These are phyloP conservation scores for Triangularia verruculosa DNA, from an alignment of 2,329 filamentous ascomycete species.

Conservation along the genomic window DNA sequence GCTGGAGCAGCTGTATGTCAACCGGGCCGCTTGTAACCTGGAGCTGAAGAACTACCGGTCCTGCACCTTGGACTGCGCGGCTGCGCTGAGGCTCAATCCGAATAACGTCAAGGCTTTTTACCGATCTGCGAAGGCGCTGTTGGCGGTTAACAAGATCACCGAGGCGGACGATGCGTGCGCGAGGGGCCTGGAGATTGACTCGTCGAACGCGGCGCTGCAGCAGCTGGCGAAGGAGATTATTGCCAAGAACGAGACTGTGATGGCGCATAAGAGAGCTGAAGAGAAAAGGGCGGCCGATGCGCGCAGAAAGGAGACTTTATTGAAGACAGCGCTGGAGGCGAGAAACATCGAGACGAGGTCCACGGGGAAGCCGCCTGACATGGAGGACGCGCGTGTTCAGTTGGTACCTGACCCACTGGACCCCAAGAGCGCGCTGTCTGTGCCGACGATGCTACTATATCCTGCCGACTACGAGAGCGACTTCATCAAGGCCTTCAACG, in stretches of 20 bases:
- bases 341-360: slow-evolving; percentile 66
- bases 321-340: slow-evolving; percentile 64
- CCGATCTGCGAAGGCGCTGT: slow-evolving; percentile 73
- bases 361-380: slow-evolving; percentile 73
- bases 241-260: slow-evolving; percentile 53
- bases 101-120: slow-evolving; percentile 88
- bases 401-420: slow-evolving; percentile 72
- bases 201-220: slow-evolving; percentile 64
- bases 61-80: slow-evolving; percentile 80
- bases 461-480: slow-evolving; percentile 79
- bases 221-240: slow-evolving; percentile 61
- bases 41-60: slow-evolving; percentile 85
- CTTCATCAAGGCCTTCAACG: slow-evolving; percentile 83
- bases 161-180: slow-evolving; percentile 80
- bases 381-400: slow-evolving; percentile 75
- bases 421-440: slow-evolving; percentile 65
- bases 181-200: slow-evolving; percentile 70
- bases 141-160: slow-evolving; percentile 71
- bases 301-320: slow-evolving; percentile 55
- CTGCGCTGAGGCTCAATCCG: slow-evolving; percentile 74
- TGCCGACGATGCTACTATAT: slow-evolving; percentile 83
- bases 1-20: slow-evolving; percentile 76
- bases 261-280: slow-evolving; percentile 54
- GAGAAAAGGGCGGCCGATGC: slow-evolving; percentile 53
- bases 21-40: slow-evolving; percentile 86